Evolutionary conservation across 345 rosid species (phyloP), one percentile per base, ranked within the genome.

Genomic region (Salix brachista): DNA sequence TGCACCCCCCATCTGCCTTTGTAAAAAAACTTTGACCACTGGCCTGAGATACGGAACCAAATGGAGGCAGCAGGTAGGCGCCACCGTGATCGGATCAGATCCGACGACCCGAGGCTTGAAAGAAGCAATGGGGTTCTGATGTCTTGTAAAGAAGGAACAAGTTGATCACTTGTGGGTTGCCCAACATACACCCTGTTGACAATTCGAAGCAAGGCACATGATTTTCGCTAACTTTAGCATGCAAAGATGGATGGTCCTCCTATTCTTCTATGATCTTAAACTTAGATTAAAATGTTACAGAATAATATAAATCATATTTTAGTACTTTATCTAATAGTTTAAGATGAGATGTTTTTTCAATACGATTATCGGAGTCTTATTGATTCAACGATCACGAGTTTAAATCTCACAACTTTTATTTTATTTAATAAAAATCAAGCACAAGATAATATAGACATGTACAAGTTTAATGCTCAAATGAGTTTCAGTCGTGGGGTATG

Each of bases 281-380:
- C 50, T 4, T 44, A 0, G 17, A 44, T 13, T 44, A 32, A 32
- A 32, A 30, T 3, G 32, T 30, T 30, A 30, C 0, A 30, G 3
- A 30, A 30, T 30, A 30, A 30, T 30, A 30, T 30, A 30, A 30
- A 32, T 32, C 0, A 32, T 4, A 32, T 32, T 32, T 0, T 32
- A 0, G 32, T 32, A 5, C 0, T 32, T 32, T 0, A 3, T 0
- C 0, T 30, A 2, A 30, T 30, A 3, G 32, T 2, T 30, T 30
- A 30, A 3, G 32, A 30, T 30, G 4, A 30, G 4, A 30, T 30
- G 32, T 0, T 30, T 30, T 30, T 30, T 32, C 4, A 32, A 32
- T 32, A 32, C 4, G 5, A 32, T 32, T 32, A 32, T 32, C 5
- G 0, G 5, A 32, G 0, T 32, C 5, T 32, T 32, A 32, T 32